Percentiles rank a stretch among this genome's conserved stretches.
These are phyloP conservation scores for Sporothrix phasma DNA, from an alignment of 2,329 filamentous ascomycete species.

Conservation along the genomic window DNA sequence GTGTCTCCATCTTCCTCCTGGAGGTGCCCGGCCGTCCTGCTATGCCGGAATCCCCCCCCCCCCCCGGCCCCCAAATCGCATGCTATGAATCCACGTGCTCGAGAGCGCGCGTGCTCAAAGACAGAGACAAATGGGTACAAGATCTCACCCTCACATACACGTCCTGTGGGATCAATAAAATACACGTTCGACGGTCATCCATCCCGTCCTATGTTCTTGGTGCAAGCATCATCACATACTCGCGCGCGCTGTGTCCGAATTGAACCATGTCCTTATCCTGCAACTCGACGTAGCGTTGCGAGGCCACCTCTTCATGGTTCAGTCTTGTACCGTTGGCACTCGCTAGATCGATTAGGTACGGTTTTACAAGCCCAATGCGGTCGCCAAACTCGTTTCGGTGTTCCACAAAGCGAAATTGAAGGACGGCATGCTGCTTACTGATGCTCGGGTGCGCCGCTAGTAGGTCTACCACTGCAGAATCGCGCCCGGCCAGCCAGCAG, in stretches of 20 bases:
- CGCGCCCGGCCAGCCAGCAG: constrained; percentile 85
- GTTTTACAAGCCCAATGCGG: constrained; percentile 65
- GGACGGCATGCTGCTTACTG: constrained; percentile 89
- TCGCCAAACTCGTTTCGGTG: constrained; percentile 83
- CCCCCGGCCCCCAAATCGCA: too few relatives aligned
- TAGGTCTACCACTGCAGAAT: constrained; percentile 71
- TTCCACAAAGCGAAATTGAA: constrained; percentile 82
- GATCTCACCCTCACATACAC: too few relatives aligned
- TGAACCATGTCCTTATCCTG: constrained; percentile 79
- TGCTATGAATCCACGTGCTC: too few relatives aligned
- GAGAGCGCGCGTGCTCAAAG: too few relatives aligned
- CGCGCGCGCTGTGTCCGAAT: constrained; percentile 79
- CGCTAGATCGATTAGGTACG: constrained; percentile 88
- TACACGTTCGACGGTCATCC: too few relatives aligned
- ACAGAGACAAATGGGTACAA: too few relatives aligned
- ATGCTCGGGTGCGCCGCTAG: constrained; percentile 81
- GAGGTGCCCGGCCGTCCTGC: too few relatives aligned
- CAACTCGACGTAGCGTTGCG: constrained; percentile 74
- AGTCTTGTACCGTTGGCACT: constrained; percentile 83
- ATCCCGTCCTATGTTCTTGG: constrained; percentile 34
- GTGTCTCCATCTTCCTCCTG: too few relatives aligned
- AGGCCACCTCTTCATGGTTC: constrained; percentile 64
- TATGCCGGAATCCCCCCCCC: too few relatives aligned
- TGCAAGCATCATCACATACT: constrained; percentile 90
- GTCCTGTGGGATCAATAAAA: too few relatives aligned